phyloP scores from a whole-genome alignment of 2,329 filamentous ascomycete species.

The Cercospora sp. region DNA sequence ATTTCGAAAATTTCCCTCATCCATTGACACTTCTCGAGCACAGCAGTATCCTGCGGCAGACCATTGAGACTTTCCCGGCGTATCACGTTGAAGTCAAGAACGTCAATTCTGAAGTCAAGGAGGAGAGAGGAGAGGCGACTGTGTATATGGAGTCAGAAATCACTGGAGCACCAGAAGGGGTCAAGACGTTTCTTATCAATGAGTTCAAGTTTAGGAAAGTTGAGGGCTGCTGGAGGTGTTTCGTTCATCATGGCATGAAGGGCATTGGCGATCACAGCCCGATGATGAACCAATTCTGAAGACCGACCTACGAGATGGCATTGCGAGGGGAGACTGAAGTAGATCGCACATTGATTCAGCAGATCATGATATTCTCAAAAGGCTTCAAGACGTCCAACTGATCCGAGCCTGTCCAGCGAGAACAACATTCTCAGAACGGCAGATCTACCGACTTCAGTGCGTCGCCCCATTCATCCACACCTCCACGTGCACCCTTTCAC shows the following conservation, averaged over 20 bases:
- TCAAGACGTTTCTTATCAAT: constrained; percentile 18
- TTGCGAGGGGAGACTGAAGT: background rate
- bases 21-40: constrained; percentile 17
- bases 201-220: constrained; percentile 19
- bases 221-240: constrained; percentile 16
- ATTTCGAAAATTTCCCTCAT: constrained; percentile 21
- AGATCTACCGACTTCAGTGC: too few relatives aligned
- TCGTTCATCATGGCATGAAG: constrained; percentile 21
- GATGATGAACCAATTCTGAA: constrained; percentile 6
- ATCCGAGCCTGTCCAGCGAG: too few relatives aligned
- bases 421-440: too few relatives aligned
- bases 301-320: background rate
- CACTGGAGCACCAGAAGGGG: constrained; percentile 14
- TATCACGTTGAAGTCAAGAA: constrained; percentile 16
- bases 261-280: constrained; percentile 16
- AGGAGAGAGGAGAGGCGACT: constrained; percentile 13
- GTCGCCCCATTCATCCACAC: background rate
- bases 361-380: too few relatives aligned
- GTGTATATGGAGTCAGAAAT: constrained; percentile 20
- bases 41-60: constrained; percentile 13
- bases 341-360: background rate
- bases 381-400: too few relatives aligned
- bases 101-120: constrained; percentile 15
- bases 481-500: background rate
- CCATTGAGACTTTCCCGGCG: constrained; percentile 10